A percentile compares a stretch with the other conserved stretches of the same genome.
These are phyloP conservation scores for Starmerella davenportii DNA, from an alignment of 805 yeast genomes.

Conservation along the genomic window DNA sequence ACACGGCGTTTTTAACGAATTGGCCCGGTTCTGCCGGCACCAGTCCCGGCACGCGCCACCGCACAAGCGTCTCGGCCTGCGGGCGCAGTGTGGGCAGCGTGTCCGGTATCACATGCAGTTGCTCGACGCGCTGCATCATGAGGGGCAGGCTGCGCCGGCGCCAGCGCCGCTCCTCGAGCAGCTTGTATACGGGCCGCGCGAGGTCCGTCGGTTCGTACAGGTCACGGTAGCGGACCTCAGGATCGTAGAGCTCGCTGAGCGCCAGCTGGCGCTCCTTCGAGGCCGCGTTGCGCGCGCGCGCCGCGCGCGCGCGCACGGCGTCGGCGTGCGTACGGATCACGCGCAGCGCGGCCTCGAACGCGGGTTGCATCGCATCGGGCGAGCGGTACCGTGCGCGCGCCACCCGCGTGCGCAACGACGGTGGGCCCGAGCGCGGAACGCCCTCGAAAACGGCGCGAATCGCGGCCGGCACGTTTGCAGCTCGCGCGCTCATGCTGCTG, in stretches of 20 bases:
- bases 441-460: constrained; percentile 15
- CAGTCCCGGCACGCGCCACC: constrained; percentile 26
- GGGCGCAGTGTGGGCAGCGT: constrained; percentile 82
- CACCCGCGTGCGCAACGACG: constrained; percentile 15
- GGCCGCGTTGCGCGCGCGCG: constrained; percentile 16
- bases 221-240: constrained; percentile 64
- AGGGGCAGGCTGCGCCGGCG: constrained; percentile 49
- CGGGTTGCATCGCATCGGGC: constrained; percentile 52
- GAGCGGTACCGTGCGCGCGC: constrained; percentile 34
- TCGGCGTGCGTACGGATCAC: constrained; percentile 35
- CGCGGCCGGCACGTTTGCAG: not conserved
- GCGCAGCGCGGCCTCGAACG: constrained; percentile 52
- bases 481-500: not conserved
- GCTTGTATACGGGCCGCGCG: constrained; percentile 62
- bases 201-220: constrained; percentile 36
- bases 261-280: constrained; percentile 25
- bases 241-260: constrained; percentile 58
- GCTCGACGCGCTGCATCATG: constrained; percentile 82
- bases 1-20: constrained; percentile 52
- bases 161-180: constrained; percentile 55
- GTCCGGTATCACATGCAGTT: constrained; percentile 73
- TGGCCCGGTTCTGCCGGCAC: constrained; percentile 69
- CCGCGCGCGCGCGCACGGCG: constrained; percentile 26
- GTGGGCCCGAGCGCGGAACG: constrained; percentile 17
- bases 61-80: constrained; percentile 50